Evolutionary conservation across 2,329 filamentous ascomycete genomes (phyloP).

Genomic region (Hypoxylon sp.): DNA sequence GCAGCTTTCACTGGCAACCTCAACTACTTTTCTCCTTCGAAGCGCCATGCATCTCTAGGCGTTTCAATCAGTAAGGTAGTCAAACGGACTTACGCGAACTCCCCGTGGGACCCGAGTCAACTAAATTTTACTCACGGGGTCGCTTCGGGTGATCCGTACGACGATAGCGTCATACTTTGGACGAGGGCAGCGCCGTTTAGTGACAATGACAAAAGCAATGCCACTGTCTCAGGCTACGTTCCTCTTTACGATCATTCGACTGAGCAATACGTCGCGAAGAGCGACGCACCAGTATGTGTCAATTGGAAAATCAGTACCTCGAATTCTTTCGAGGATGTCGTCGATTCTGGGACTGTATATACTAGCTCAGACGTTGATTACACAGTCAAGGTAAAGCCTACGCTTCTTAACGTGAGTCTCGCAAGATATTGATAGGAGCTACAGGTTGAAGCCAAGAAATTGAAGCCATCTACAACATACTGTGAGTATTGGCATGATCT

Average conservation of each 20-base stretch:
- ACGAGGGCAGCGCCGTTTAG: constrained; percentile 59
- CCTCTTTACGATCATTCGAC: constrained; percentile 62
- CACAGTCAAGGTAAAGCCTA: constrained; percentile 72
- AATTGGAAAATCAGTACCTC: constrained; percentile 73
- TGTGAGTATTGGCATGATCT: constrained; percentile 18
- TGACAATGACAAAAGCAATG: constrained; percentile 63
- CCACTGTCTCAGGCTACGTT: constrained; percentile 58
- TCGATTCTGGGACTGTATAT: constrained; percentile 72
- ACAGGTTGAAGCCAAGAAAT: constrained; percentile 74
- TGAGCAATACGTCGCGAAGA: constrained; percentile 61
- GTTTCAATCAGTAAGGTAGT: constrained; percentile 71
- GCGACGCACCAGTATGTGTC: constrained; percentile 75
- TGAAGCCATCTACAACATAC: constrained; percentile 75
- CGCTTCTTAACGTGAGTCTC: not conserved
- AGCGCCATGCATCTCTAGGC: constrained; percentile 71
- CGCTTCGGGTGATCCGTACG: constrained; percentile 63
- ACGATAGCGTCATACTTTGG: constrained; percentile 69
- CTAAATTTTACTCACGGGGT: constrained; percentile 74
- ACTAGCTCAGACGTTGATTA: constrained; percentile 82
- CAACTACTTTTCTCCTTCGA: constrained; percentile 73
- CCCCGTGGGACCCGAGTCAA: constrained; percentile 61
- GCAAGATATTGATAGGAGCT: constrained; percentile 23
- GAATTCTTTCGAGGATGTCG: constrained; percentile 59
- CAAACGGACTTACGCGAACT: constrained; percentile 65
- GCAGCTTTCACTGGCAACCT: constrained; percentile 61